Evolutionary conservation across 257 asterid species (phyloP), one percentile per base, ranked within the genome.

Genomic region (Ilex aquifolium): DNA sequence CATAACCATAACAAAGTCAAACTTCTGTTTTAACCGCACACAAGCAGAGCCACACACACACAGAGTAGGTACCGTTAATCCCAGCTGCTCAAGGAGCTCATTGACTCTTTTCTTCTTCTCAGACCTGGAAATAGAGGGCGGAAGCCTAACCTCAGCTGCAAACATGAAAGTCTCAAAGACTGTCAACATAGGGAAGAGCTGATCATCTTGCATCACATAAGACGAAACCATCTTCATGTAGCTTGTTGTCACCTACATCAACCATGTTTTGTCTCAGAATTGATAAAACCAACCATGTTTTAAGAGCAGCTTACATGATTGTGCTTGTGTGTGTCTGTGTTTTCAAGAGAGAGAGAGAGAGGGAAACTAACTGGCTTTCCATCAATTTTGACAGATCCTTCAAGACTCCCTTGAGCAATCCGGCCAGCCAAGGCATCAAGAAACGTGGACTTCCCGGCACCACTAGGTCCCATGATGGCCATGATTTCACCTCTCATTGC

Each of bases 381-480:
- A 14, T 90, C 97, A n/a, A 90, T 77, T 59, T 80, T 79, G 12
- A 90, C 97, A 44, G 84, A 76, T 60, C 97, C 95, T 73, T 90
- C 78, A 49, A 90, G 97, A 72, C 95, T 87, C 9, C 97, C 95
- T 48, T 77, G 97, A 39, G 95, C 91, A 48, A 90, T 90, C 54
- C 95, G 72, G 12, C 95, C 97, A 5, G 97, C 97, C 64, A 90
- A 63, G 36, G 97, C 97, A 68, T 90, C 97, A 63, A 90, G 91
- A 74, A 85, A 82, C 7, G 95, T 90, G 0, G 97, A 90, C 57
- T 90, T 90, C 2, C 97, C 97, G 0, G 97, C 95, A 2, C 97
- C 97, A 65, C 97, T 90, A 10, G 95, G 97, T 16, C 97, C 97
- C 82, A 90, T 79, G 59, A 90, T 90, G 57, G 95, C 97, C 91